These are phyloP conservation scores for Hordeum vulgare DNA, from an alignment of 176 grass and related monocot species.

Conservation along the genomic window DNA sequence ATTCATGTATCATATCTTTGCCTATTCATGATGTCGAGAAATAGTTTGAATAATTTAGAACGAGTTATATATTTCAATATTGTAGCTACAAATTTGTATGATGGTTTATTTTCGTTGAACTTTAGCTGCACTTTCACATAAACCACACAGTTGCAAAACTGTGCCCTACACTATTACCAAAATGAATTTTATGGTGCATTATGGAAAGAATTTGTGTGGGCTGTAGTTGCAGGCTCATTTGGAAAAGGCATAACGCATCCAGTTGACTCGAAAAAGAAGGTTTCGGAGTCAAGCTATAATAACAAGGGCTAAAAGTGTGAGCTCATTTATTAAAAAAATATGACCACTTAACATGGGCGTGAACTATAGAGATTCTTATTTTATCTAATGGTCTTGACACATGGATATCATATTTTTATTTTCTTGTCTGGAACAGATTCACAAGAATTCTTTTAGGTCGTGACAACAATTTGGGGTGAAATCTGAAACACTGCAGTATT, in stretches of 20 bases:
- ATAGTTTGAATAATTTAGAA: no score
- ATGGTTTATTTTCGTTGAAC: no score
- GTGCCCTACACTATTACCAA: neutral
- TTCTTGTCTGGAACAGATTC: neutral
- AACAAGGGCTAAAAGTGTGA: neutral
- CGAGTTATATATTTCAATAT: no score
- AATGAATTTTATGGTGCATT: neutral
- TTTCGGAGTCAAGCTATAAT: neutral
- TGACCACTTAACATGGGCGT: neutral
- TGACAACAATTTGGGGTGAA: neutral
- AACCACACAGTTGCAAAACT: neutral
- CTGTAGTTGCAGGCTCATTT: neutral
- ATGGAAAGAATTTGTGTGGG: neutral
- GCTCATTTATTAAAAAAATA: neutral
- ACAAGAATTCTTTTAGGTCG: neutral
- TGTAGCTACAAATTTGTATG: no score
- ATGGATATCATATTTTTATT: neutral
- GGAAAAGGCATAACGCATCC: neutral
- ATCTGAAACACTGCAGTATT: neutral
- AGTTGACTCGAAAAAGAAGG: neutral
- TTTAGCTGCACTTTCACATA: no score
- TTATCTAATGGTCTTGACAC: neutral
- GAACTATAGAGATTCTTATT: neutral
- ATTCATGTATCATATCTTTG: no score
- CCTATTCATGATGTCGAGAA: no score